Percentiles rank a stretch among this genome's conserved stretches.
phyloP scores from a whole-genome alignment of 73 alveolate species.

The Tetrahymena malaccensis region DNA sequence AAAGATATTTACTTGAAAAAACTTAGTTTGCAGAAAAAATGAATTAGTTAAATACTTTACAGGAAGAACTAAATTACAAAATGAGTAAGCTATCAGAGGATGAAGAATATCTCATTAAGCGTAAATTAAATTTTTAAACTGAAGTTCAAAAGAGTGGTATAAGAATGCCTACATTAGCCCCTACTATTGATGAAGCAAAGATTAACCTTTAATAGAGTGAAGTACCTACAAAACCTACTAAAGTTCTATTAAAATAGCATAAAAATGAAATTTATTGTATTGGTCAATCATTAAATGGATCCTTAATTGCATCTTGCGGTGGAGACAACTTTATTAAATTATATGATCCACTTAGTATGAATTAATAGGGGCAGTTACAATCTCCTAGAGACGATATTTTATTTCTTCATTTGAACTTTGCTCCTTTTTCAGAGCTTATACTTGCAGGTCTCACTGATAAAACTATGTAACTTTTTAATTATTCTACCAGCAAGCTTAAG shows the following conservation, averaged over 20 bases:
- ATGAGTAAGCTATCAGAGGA: neutral
- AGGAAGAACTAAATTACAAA: neutral
- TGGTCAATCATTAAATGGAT: slow-evolving; percentile 19
- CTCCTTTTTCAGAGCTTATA: slow-evolving; percentile 21
- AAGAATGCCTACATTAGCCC: neutral
- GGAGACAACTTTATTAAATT: slow-evolving; percentile 29
- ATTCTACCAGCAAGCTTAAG: slow-evolving; percentile 5
- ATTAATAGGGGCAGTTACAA: neutral
- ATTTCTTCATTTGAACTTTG: slow-evolving; percentile 8
- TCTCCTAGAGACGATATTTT: slow-evolving; percentile 19
- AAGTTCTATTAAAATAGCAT: slow-evolving; percentile 6
- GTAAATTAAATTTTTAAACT: neutral
- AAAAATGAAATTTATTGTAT: slow-evolving; percentile 17
- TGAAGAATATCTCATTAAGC: neutral
- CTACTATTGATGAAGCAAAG: neutral
- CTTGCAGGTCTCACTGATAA: slow-evolving; percentile 29
- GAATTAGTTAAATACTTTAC: neutral
- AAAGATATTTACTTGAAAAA: neutral
- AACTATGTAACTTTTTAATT: neutral
- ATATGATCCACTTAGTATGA: slow-evolving; percentile 26
- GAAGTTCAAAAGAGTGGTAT: neutral
- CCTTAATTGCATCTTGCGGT: slow-evolving; percentile 23
- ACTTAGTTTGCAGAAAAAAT: neutral
- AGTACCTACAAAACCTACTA: slow-evolving; percentile 12
- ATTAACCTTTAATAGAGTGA: neutral